A percentile compares a stretch with the other conserved stretches of the same genome.
phyloP scores from a whole-genome alignment of 2,329 filamentous ascomycete species.

The Colletotrichum destructivum region DNA sequence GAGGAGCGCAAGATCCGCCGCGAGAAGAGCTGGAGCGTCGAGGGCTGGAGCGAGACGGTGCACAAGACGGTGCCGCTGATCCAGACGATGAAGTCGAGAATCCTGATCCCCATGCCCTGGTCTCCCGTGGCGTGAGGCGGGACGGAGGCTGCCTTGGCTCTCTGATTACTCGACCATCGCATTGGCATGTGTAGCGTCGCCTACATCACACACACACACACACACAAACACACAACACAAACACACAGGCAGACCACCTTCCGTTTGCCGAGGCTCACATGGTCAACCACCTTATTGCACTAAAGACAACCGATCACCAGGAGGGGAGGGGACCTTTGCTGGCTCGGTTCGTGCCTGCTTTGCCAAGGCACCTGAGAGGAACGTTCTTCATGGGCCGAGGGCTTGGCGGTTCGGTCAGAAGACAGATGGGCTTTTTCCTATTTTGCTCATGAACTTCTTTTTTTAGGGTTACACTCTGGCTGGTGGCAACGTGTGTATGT shows the following conservation, averaged over 20 bases:
- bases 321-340: not conserved
- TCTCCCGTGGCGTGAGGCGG: conserved; percentile 82
- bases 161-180: not conserved
- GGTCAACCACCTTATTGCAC: not conserved
- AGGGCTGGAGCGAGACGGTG: conserved; percentile 97
- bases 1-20: conserved; percentile 92
- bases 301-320: not conserved
- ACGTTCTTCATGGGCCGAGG: not conserved
- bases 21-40: conserved; percentile 95
- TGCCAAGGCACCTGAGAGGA: not conserved
- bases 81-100: conserved; percentile 94
- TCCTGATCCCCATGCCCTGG: conserved; percentile 96
- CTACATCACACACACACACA: too few species aligned
- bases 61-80: conserved; percentile 99
- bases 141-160: not conserved
- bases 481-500: conserved; percentile 27
- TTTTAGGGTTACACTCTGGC: not conserved
- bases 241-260: not conserved
- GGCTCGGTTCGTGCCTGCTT: not conserved
- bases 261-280: conserved; percentile 5
- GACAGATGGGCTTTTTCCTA: not conserved
- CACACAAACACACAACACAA: too few species aligned
- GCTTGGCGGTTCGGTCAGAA: not conserved
- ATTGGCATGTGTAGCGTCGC: not conserved
- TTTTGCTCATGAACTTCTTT: not conserved